Base-by-base conservation (phyloP, 1,139 yeast genomes). In the Debaryomycetaceae sp. region DNA sequence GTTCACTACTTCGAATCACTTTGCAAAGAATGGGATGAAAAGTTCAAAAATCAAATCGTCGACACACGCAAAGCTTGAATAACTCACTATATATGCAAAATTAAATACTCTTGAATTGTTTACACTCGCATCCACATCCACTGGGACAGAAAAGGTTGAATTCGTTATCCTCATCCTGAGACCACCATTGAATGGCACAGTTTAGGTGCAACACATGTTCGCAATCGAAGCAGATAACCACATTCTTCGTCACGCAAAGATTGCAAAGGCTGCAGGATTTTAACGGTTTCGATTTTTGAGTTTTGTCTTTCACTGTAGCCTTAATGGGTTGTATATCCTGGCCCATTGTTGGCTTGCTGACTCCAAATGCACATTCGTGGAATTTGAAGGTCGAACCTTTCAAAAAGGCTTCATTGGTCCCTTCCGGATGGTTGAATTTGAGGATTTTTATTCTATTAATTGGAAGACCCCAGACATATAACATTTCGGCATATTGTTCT, bases 141-240 rank as follows among this genome's bases (percentile, higher is more conserved):
- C 89, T 80, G 0, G 96, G 85, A 63, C 98, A 91, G 54, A 85
- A 89, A 38, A 56, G 56, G 13, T 62, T 64, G 2, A 68, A 70
- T 1, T 60, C 65, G 27, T 37, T 53, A 33, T 57, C 64, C 0
- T 62, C 67, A 13, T 65, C 66, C 5, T 45, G 43, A 11, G 57
- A 42, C 91, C 96, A 90, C 98, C 98, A 91, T 44, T 76, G 76
- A 11, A 74, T 65, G 0, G 96, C 95, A 68, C 98, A 91, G 34
- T 74, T 71, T 1, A 87, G 78, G 59, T 91, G 98, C 52, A 86
- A 59, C 1, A 87, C 70, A 64, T 91, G 97, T 50, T 83, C 87
- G 64, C 98, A 91, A 37, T 68, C 70, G 6, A 80, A 74, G 58
- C 98, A 91, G 2, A 81, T 77, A 34, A 85, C 81, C 36, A 86